phyloP scores from a whole-genome alignment of 2,329 filamentous ascomycete species.

The Botrytis hyacinthi region DNA sequence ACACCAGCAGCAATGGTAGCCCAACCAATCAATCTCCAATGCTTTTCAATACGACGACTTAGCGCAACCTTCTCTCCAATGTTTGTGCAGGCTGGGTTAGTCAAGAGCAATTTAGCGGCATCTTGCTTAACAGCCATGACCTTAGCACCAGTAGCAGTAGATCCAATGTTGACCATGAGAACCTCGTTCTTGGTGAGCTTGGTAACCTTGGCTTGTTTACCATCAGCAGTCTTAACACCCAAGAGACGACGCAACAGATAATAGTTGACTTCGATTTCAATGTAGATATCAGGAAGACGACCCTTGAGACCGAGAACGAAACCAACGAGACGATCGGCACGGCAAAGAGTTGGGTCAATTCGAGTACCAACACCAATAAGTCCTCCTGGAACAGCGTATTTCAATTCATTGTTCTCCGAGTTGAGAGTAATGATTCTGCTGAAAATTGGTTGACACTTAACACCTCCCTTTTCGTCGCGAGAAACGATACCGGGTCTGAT shows the following conservation, averaged over 20 bases:
- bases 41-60: slow-evolving; percentile 96
- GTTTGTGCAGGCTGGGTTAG: slow-evolving; percentile 92
- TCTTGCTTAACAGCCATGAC: slow-evolving; percentile 96
- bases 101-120: slow-evolving; percentile 91
- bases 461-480: slow-evolving; percentile 87
- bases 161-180: slow-evolving; percentile 99
- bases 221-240: slow-evolving; percentile 95
- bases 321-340: slow-evolving; percentile 97
- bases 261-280: slow-evolving; percentile 98
- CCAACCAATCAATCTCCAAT: slow-evolving; percentile 95
- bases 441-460: slow-evolving; percentile 97
- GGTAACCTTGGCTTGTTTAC: slow-evolving; percentile 98
- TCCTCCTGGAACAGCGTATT: slow-evolving; percentile 96
- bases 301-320: slow-evolving; percentile 96
- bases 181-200: slow-evolving; percentile 98
- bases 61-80: slow-evolving; percentile 98
- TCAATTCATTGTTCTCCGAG: slow-evolving; percentile 96
- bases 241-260: slow-evolving; percentile 92
- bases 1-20: slow-evolving; percentile 53
- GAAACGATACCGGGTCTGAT: slow-evolving; percentile 98
- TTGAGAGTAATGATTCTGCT: slow-evolving; percentile 92
- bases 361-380: slow-evolving; percentile 97
- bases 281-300: slow-evolving; percentile 93
- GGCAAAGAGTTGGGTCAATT: slow-evolving; percentile 95
- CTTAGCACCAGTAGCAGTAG: slow-evolving; percentile 95